Conservation (phyloP, 2,329 filamentous ascomycete species). For the Epichloe glyceriae region DNA sequence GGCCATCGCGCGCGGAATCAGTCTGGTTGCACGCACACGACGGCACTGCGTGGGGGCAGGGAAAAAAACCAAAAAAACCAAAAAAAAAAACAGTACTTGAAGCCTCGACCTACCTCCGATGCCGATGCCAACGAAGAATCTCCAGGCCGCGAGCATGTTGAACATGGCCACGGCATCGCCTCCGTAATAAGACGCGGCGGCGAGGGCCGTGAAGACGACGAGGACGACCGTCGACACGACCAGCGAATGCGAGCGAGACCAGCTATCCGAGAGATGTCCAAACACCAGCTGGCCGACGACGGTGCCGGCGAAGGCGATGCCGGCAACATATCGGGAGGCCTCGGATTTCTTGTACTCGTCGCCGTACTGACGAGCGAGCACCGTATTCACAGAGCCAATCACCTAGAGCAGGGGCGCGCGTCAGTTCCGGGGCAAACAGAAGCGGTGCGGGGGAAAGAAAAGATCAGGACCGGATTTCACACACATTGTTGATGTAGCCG, state of each 20-base stretch:
- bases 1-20: too few species aligned
- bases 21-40: too few species aligned
- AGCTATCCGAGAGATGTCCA: constrained; percentile 70
- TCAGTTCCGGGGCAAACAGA: constrained; percentile 4
- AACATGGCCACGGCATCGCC: constrained; percentile 63
- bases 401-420: constrained; percentile 36
- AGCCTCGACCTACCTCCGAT: constrained; percentile 44
- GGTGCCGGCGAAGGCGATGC: constrained; percentile 78
- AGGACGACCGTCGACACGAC: constrained; percentile 72
- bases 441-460: too few species aligned
- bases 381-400: constrained; percentile 76
- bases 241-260: constrained; percentile 71
- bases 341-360: constrained; percentile 53
- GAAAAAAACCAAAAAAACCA: too few species aligned
- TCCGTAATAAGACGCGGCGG: constrained; percentile 62
- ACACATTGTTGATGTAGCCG: constrained; percentile 78
- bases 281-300: constrained; percentile 73
- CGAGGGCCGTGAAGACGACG: constrained; percentile 71
- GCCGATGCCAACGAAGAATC: constrained; percentile 71
- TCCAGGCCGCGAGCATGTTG: constrained; percentile 63
- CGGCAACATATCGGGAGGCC: constrained; percentile 61
- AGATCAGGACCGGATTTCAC: too few species aligned
- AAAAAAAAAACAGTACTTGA: too few species aligned
- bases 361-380: constrained; percentile 56
- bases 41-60: too few species aligned